Conservation (phyloP, 2,329 filamentous ascomycete species). For the Acephala macrosclerotiorum region DNA sequence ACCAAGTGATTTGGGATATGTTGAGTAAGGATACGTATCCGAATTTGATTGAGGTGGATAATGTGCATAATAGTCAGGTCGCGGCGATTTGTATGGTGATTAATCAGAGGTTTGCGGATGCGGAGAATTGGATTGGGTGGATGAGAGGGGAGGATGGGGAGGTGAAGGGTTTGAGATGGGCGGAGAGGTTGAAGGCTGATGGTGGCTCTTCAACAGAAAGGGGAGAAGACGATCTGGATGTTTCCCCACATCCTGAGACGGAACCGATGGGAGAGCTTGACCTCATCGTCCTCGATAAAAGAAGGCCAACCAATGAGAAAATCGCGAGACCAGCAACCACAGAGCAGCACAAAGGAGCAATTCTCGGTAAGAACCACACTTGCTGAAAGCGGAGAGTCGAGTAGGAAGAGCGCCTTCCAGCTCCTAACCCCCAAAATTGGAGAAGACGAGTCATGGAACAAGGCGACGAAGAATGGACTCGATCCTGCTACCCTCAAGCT, state of each 20-base stretch:
- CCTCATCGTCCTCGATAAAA: not conserved
- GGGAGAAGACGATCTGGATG: not conserved
- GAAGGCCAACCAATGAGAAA: not conserved
- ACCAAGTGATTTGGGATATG: slow-evolving; percentile 19
- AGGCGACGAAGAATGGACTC: too few species aligned
- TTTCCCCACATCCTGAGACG: not conserved
- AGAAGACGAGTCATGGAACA: too few species aligned
- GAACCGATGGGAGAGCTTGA: not conserved
- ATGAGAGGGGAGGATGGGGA: not conserved
- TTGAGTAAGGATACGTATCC: slow-evolving; percentile 23
- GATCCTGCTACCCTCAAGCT: too few species aligned
- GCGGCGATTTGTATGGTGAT: slow-evolving; percentile 29
- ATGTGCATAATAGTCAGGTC: slow-evolving; percentile 25
- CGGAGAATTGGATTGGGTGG: not conserved
- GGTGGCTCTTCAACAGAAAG: not conserved
- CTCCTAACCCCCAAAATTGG: too few species aligned
- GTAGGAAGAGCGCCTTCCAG: too few species aligned
- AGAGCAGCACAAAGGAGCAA: not conserved
- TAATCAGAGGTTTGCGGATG: slow-evolving; percentile 14
- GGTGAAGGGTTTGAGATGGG: not conserved
- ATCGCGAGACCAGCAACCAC: not conserved
- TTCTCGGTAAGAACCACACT: not conserved
- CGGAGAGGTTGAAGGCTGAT: not conserved
- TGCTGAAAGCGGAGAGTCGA: not conserved
- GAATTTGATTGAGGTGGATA: slow-evolving; percentile 30